Evolutionary conservation across 2,329 filamentous ascomycete genomes (phyloP).

Genomic region (Apiospora aurea): DNA sequence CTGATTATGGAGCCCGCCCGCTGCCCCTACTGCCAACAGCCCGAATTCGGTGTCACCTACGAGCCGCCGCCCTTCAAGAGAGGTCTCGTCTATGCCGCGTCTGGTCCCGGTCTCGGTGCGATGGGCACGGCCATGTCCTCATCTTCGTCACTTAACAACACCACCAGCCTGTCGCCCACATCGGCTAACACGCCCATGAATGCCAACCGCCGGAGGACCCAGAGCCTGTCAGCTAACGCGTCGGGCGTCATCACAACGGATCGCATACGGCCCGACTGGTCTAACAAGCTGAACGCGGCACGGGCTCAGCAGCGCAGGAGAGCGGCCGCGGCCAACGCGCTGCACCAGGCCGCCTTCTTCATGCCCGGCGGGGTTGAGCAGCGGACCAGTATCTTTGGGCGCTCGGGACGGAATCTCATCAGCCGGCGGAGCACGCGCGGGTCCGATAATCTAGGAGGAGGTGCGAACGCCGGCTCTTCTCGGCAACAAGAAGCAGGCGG

Average conservation of each 20-base stretch:
- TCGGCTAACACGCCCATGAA: constrained; percentile 42
- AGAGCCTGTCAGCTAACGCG: constrained; percentile 79
- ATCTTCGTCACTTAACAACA: constrained; percentile 77
- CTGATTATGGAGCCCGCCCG: constrained; percentile 90
- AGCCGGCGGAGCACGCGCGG: constrained; percentile 57
- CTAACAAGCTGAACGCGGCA: constrained; percentile 84
- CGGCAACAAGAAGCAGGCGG: not conserved
- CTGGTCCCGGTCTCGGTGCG: constrained; percentile 49
- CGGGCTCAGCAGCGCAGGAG: constrained; percentile 84
- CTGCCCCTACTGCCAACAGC: constrained; percentile 94
- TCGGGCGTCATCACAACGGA: constrained; percentile 92
- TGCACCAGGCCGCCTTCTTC: constrained; percentile 94
- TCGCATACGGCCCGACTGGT: constrained; percentile 91
- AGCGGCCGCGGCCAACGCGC: constrained; percentile 89
- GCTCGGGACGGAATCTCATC: constrained; percentile 55
- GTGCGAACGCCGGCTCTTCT: constrained; percentile 26
- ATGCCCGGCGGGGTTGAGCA: constrained; percentile 68
- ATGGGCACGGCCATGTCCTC: constrained; percentile 83
- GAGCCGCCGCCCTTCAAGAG: constrained; percentile 87
- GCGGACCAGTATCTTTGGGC: constrained; percentile 58
- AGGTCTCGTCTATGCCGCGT: constrained; percentile 74
- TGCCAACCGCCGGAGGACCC: constrained; percentile 54
- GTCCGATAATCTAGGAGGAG: constrained; percentile 37
- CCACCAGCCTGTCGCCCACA: constrained; percentile 49
- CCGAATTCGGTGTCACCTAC: constrained; percentile 97